phyloP scores from a whole-genome alignment of 2,329 filamentous ascomycete species.

The Pseudonectria buxi region DNA sequence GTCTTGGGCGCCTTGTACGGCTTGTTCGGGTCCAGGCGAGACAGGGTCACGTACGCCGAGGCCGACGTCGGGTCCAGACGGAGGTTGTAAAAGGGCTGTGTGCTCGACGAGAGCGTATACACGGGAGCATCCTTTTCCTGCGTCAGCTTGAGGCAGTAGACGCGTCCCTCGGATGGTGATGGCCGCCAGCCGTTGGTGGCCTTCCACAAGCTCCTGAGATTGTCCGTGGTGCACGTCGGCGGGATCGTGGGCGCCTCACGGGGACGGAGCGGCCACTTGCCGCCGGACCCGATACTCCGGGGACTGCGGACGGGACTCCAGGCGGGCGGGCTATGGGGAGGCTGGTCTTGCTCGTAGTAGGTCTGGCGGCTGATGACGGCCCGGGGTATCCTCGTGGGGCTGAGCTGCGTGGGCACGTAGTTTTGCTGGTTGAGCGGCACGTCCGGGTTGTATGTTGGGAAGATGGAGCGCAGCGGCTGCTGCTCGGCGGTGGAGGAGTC shows the following conservation, averaged over 20 bases:
- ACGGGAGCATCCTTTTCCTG: constrained; percentile 55
- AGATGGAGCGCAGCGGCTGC: constrained; percentile 58
- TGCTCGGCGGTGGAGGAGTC: constrained; percentile 21
- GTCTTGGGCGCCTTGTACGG: constrained; percentile 40
- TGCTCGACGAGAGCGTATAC: constrained; percentile 55
- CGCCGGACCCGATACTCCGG: constrained; percentile 12
- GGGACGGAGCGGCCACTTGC: constrained; percentile 23
- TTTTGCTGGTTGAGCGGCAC: constrained; percentile 60
- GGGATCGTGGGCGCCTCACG: constrained; percentile 41
- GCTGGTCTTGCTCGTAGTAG: constrained; percentile 34
- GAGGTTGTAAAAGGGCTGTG: constrained; percentile 62
- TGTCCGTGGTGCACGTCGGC: constrained; percentile 49
- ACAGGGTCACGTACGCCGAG: constrained; percentile 54
- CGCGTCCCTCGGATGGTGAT: constrained; percentile 49
- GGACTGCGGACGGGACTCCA: constrained; percentile 18
- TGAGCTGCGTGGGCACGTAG: constrained; percentile 62
- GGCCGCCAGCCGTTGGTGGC: constrained; percentile 64
- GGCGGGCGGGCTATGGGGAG: constrained; percentile 10
- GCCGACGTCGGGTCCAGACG: constrained; percentile 57
- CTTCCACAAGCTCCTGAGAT: constrained; percentile 61
- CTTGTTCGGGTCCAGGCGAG: constrained; percentile 54
- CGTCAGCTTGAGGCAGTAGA: constrained; percentile 52
- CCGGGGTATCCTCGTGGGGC: constrained; percentile 56
- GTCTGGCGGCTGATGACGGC: constrained; percentile 60
- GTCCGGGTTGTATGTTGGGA: constrained; percentile 65